Conservation (phyloP, 2,329 filamentous ascomycete genomes). For the Verticillium zaregamsianum region DNA sequence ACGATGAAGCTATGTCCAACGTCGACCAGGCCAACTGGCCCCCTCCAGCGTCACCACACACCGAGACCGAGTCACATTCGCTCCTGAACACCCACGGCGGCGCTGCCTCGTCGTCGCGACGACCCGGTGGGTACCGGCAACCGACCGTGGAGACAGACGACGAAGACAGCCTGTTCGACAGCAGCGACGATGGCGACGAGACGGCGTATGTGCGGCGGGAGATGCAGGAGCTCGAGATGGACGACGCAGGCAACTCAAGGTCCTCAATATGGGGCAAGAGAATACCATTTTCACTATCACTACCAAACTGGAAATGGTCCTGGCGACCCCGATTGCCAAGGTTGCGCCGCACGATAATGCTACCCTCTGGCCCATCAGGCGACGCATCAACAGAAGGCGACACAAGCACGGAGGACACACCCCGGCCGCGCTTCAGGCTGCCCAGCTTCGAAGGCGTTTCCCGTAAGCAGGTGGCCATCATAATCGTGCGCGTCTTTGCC, state of each 20-base stretch:
- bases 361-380: constrained; percentile 34
- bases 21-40: constrained; percentile 24
- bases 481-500: constrained; percentile 70
- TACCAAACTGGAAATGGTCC: constrained; percentile 51
- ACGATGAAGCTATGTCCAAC: constrained; percentile 36
- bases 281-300: constrained; percentile 47
- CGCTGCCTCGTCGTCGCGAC: constrained; percentile 33
- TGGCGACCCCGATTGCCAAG: constrained; percentile 50
- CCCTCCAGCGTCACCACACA: constrained; percentile 20
- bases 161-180: constrained; percentile 54
- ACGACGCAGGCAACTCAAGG: constrained; percentile 37
- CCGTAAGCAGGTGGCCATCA: constrained; percentile 31
- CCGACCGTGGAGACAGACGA: constrained; percentile 79
- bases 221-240: constrained; percentile 85
- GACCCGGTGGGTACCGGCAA: constrained; percentile 62
- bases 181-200: constrained; percentile 45
- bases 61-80: constrained; percentile 68
- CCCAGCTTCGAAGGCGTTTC: not conserved
- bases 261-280: constrained; percentile 50
- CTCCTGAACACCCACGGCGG: constrained; percentile 57
- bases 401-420: not conserved
- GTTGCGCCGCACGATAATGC: constrained; percentile 42
- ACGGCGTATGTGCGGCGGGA: constrained; percentile 70
- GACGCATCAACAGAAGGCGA: constrained; percentile 2
- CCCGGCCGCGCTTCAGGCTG: not conserved